Base-by-base conservation (phyloP, 2,329 filamentous ascomycete genomes). In the Aspergillus nomiae region DNA sequence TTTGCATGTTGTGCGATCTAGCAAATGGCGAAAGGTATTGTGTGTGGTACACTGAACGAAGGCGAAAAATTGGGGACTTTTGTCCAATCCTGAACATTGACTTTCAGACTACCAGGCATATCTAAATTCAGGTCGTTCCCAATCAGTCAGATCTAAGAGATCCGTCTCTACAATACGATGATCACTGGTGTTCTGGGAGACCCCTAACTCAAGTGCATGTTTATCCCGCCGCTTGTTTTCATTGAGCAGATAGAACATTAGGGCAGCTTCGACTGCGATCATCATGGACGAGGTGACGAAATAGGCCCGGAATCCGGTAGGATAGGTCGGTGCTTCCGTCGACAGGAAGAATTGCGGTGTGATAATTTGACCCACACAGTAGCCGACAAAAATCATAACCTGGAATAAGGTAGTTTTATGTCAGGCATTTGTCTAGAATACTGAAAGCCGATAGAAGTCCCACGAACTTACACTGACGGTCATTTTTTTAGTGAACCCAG, bases 401-500 rank as follows among this genome's bases (percentile, higher is more conserved):
- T 58, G 7, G 11, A 19, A 9, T 12, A 24, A 16, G 24, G 24
- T 30, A 4, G 6, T 9, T 6, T 12, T 7, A 8, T 11, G 34
- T 38, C 14, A 45, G 43, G n/a, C 19, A 24, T 4, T 0, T 21
- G 12, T 46, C 21, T 36, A 46, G 8, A 14, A 19, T 32, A 24
- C 26, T 2, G 1, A 14, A 11, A 21, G 14, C 8, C 12, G 19
- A 2, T 11, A 21, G 4, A 24, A 19, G 9, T 2, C 14, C 26
- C 24, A 21, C 19, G 21, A 6, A 58, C 56, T 58, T 45, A 58
- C 56, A 21, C 56, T 34, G 4, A 30, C 26, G 7, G 56, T 58
- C 38, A 34, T 34, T 28, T 58, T 58, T n/a, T 58, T 58, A 6
- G 56, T 58, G n/a, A 58, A 58, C 10, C 56, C 56, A 8, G 24